Evolutionary conservation across 1,139 yeast genomes (phyloP).

Genomic region (Diutina scorzettiae): DNA sequence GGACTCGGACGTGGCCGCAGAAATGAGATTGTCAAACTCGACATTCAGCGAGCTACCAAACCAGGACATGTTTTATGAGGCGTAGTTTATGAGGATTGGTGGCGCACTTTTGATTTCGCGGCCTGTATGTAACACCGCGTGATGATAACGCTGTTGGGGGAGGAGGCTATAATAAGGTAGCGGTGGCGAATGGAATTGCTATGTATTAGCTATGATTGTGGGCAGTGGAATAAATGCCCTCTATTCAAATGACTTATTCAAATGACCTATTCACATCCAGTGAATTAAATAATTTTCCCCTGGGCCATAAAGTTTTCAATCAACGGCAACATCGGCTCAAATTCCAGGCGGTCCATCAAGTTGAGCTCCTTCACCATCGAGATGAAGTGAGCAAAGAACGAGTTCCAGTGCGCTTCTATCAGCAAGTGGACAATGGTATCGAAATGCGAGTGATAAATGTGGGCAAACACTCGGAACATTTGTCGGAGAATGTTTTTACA

Average conservation of each 20-base stretch:
- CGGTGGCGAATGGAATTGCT: too few relatives aligned
- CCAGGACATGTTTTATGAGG: conserved; percentile 45
- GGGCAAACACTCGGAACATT: conserved; percentile 95
- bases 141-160: too few relatives aligned
- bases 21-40: conserved; percentile 52
- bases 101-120: too few relatives aligned
- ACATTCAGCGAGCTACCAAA: conserved; percentile 36
- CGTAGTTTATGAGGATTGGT: background rate
- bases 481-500: conserved; percentile 81
- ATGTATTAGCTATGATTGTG: too few relatives aligned
- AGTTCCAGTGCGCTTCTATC: conserved; percentile 95
- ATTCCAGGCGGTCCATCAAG: conserved; percentile 64
- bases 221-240: too few relatives aligned
- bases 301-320: conserved; percentile 74
- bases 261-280: too few relatives aligned
- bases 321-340: conserved; percentile 66
- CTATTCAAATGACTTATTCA: too few relatives aligned
- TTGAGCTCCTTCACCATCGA: conserved; percentile 79
- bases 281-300: conserved; percentile 63
- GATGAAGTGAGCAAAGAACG: conserved; percentile 91
- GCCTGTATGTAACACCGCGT: too few relatives aligned
- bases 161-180: too few relatives aligned
- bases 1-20: conserved; percentile 75
- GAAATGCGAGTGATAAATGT: conserved; percentile 86
- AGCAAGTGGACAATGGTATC: conserved; percentile 84